These are phyloP conservation scores for Dendrothele bispora DNA, from an alignment of 768 basidiomycete species.

Conservation along the genomic window DNA sequence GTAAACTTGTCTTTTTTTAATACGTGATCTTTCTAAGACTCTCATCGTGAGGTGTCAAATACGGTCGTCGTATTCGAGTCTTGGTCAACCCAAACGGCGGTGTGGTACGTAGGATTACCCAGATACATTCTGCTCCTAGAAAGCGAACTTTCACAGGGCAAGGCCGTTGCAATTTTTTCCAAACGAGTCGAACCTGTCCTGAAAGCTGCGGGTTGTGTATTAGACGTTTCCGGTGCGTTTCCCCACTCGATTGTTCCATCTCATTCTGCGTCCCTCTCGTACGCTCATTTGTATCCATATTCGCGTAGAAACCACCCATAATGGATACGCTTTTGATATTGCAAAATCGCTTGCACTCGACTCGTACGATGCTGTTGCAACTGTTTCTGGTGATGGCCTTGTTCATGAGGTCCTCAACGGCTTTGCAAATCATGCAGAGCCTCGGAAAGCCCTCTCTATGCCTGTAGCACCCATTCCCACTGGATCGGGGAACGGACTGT, in stretches of 20 bases:
- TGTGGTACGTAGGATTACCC: conserved; percentile 48
- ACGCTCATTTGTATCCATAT: neutral
- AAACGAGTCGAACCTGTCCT: conserved; percentile 72
- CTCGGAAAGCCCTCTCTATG: conserved; percentile 58
- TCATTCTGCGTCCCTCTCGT: neutral
- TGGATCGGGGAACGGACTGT: conserved; percentile 78
- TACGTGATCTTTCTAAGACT: neutral
- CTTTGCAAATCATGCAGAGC: conserved; percentile 63
- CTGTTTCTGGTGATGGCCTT: conserved; percentile 83
- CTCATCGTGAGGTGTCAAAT: conserved; percentile 45
- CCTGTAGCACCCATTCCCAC: conserved; percentile 81
- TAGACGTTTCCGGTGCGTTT: conserved; percentile 63
- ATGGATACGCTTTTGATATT: conserved; percentile 67
- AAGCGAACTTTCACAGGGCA: conserved; percentile 47
- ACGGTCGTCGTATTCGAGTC: conserved; percentile 57
- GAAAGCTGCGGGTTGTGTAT: conserved; percentile 58
- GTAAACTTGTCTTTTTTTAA: conserved; percentile 23
- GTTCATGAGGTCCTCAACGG: conserved; percentile 86
- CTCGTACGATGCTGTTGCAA: conserved; percentile 65
- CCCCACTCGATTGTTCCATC: neutral
- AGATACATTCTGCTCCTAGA: neutral
- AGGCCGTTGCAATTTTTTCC: conserved; percentile 51
- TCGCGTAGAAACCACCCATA: conserved; percentile 57
- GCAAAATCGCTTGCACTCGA: conserved; percentile 53
- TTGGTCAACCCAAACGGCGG: conserved; percentile 83